Evolutionary conservation across 2,329 filamentous ascomycete genomes (phyloP), one percentile per base, ranked within the genome.

Genomic region (Talaromyces marneffei): DNA sequence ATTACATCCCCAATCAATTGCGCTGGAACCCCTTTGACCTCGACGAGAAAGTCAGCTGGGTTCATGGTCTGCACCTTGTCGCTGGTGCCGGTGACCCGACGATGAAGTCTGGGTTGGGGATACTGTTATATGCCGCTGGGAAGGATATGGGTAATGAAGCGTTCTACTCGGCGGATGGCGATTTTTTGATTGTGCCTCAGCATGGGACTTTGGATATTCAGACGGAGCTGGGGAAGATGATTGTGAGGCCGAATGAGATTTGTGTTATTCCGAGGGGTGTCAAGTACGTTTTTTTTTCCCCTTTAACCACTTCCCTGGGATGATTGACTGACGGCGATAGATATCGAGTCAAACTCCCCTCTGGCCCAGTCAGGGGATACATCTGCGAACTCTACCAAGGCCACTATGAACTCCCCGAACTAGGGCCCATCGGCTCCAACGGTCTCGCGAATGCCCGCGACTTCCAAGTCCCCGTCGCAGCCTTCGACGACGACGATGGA

Each of bases 81-180:
- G 90, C 89, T 1, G 90, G 90, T 3, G 85, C 90, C 0, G 92
- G 92, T 16, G 89, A 94, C 67, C 87, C 90, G 0, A 88, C 87
- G 0, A 82, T 88, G 73, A 96, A 96, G 76, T 80, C 84, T 18
- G 92, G 92, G 0, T 68, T 95, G 44, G 91, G 89, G 23, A 91
- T 94, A 63, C 87, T 89, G 73, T 85, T 94, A 61, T 96, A 90
- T 70, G 87, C 89, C 1, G 90, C 88, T 0, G 90, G 89, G 20
- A 87, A 84, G 72, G 86, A 87, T 70, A 96, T 96, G 92, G 77
- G 81, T n/a, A 83, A 84, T 40, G 81, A 87, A 55, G 90, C 90
- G 0, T 95, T 92, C 73, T 95, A 93, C 80, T 92, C 88, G 3
- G 88, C 91, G 0, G 90, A 93, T 70, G 90, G 90, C 12, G 90